These are phyloP conservation scores for Pythium aphanidermatum DNA, from an alignment of 352 stramenopile genomes.

Conservation along the genomic window DNA sequence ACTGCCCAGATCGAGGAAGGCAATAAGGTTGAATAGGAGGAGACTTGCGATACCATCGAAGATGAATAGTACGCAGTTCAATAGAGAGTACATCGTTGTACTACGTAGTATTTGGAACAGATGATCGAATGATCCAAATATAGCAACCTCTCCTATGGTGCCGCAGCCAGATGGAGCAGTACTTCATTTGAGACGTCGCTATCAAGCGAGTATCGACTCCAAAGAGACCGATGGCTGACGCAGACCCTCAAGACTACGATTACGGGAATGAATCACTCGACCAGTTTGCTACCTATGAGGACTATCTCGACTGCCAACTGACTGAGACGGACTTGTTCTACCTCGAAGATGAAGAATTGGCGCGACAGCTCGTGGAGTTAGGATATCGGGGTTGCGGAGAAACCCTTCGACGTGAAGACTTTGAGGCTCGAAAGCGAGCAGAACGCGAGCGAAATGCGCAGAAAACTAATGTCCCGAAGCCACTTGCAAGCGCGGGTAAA, in stretches of 20 bases:
- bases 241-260: slow-evolving; percentile 56
- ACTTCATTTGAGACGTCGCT: too few species aligned
- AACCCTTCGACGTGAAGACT: slow-evolving; percentile 89
- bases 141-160: too few species aligned
- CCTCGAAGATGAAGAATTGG: slow-evolving; percentile 91
- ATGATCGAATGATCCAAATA: too few species aligned
- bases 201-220: too few species aligned
- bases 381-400: slow-evolving; percentile 92
- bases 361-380: slow-evolving; percentile 90
- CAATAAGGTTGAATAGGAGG: too few species aligned
- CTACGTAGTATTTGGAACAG: too few species aligned
- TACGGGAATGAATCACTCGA: slow-evolving; percentile 82
- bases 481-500: slow-evolving; percentile 84
- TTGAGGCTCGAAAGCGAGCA: slow-evolving; percentile 87
- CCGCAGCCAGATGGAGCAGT: too few species aligned
- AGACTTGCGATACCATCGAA: too few species aligned
- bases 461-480: slow-evolving; percentile 87
- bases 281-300: slow-evolving; percentile 91
- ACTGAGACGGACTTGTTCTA: slow-evolving; percentile 93
- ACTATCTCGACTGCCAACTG: slow-evolving; percentile 92
- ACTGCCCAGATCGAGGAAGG: too few species aligned
- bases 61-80: too few species aligned
- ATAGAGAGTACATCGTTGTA: too few species aligned
- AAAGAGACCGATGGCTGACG: slow-evolving; percentile 32
- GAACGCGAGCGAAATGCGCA: slow-evolving; percentile 85